Base-by-base conservation (phyloP, 2,329 filamentous ascomycete genomes). In the Xylariaceae sp. region DNA sequence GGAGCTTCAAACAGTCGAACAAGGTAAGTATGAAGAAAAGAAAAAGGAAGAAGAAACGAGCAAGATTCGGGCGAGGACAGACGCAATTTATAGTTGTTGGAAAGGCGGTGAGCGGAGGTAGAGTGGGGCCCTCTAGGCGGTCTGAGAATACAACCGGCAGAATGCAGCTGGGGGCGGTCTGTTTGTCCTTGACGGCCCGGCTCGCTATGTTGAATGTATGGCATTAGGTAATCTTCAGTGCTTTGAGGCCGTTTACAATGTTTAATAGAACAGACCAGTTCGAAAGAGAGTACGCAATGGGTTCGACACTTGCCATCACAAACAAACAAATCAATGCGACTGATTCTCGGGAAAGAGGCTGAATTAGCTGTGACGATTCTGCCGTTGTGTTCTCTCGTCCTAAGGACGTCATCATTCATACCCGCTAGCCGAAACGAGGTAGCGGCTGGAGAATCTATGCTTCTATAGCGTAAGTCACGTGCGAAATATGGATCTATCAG, bases 11-110 rank as follows among this genome's bases (percentile, higher is more conserved):
- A 65, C 61, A 68, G 69, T 73, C 71, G 70, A 73, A 74, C 72
- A 80, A 80, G 77, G 76, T 79, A 80, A 80, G 78, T 80, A 80
- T 80, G 74, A 76, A 74, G 72, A 76, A 30, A 30, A 71, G 65
- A 72, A 75, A 73, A 66, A 69, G 67, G 53, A 66, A 70, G 72
- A 66, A 62, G 57, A 56, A 51, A 52, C 65, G 23, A 30, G 61
- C 45, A 50, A 66, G 45, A 57, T 11, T 1, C n/a, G 35, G 41
- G 59, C 54, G 57, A 54, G 63, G 47, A 30, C 4, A 55, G 34
- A 37, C 47, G 5, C n/a, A 13, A 8, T 23, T 61, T 68, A 68
- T 70, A 66, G 49, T 53, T 11, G 8, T 30, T 30, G 4, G 23
- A 30, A 58, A 58, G 57, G 61, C 60, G 59, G 61, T 62, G 57